Percentiles rank a stretch among this genome's conserved stretches.
Evolutionary conservation across 2,329 filamentous ascomycete species (phyloP).

Genomic region (Hypoxylon sp.): DNA sequence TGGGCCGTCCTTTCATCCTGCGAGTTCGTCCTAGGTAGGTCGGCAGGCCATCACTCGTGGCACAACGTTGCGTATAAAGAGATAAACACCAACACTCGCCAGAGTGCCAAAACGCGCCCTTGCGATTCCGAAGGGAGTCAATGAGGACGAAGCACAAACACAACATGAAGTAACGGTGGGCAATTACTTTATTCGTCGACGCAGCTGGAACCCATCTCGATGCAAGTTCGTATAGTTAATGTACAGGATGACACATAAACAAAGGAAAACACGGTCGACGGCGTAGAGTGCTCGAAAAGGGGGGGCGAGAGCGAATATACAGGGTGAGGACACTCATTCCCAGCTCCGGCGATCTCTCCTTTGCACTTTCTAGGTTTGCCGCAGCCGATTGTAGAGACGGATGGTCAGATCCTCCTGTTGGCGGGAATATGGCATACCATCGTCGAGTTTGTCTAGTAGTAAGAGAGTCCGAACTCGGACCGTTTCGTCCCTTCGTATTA

Average conservation of each 20-base stretch:
- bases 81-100: slow-evolving; percentile 18
- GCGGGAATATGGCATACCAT: slow-evolving; percentile 14
- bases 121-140: slow-evolving; percentile 5
- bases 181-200: slow-evolving; percentile 42
- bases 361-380: slow-evolving; percentile 32
- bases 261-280: slow-evolving; percentile 47
- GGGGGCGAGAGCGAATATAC: slow-evolving; percentile 45
- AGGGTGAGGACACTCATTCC: slow-evolving; percentile 41
- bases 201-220: slow-evolving; percentile 33
- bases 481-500: slow-evolving; percentile 39
- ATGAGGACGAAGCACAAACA: background rate
- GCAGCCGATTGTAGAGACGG: slow-evolving; percentile 17
- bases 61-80: slow-evolving; percentile 17
- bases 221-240: slow-evolving; percentile 46
- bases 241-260: slow-evolving; percentile 49
- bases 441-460: slow-evolving; percentile 26
- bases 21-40: slow-evolving; percentile 9
- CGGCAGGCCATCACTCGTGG: slow-evolving; percentile 16
- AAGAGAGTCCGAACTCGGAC: slow-evolving; percentile 36
- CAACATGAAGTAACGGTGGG: slow-evolving; percentile 19
- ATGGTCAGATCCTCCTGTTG: slow-evolving; percentile 12
- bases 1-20: slow-evolving; percentile 6
- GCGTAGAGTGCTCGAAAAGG: slow-evolving; percentile 42
- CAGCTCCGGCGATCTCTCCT: slow-evolving; percentile 18
- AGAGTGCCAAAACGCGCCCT: background rate